These are phyloP conservation scores for Ilyonectria mors-panacis DNA, from an alignment of 2,329 filamentous ascomycete species.

Conservation along the genomic window DNA sequence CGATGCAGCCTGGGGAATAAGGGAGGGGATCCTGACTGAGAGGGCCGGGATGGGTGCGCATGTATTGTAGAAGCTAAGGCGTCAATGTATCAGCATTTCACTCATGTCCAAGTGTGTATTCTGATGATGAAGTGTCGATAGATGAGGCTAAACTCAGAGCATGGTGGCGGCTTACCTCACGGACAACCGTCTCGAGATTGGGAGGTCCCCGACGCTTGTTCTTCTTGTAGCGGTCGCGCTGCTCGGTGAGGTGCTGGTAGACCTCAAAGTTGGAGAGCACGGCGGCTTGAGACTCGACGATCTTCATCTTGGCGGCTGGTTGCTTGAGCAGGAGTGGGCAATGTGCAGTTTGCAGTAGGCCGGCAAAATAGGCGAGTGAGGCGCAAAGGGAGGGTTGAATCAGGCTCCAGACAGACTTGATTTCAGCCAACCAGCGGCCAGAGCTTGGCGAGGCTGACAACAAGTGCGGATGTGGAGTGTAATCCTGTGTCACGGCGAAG, in stretches of 20 bases:
- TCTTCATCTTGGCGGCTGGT: slow-evolving; percentile 68
- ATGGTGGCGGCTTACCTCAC: slow-evolving; percentile 67
- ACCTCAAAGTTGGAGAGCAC: slow-evolving; percentile 83
- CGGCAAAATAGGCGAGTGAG: slow-evolving; percentile 3
- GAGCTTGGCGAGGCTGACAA: slow-evolving; percentile 10
- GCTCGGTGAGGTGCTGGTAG: slow-evolving; percentile 73
- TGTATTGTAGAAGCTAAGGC: slow-evolving; percentile 72
- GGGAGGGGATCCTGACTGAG: slow-evolving; percentile 68
- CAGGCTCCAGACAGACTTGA: neutral
- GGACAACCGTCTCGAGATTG: slow-evolving; percentile 73
- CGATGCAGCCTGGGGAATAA: slow-evolving; percentile 68
- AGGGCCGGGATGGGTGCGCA: slow-evolving; percentile 69
- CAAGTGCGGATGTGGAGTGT: neutral
- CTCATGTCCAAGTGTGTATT: neutral
- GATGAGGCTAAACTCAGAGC: neutral
- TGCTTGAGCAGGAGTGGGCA: neutral
- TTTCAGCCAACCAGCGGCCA: slow-evolving; percentile 14
- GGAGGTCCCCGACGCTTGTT: slow-evolving; percentile 66
- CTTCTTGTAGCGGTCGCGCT: slow-evolving; percentile 66
- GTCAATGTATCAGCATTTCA: slow-evolving; percentile 19
- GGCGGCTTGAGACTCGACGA: slow-evolving; percentile 79
- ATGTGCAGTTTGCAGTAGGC: neutral
- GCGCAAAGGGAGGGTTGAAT: neutral
- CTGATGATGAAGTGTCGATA: neutral
- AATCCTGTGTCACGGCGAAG: slow-evolving; percentile 2